phyloP scores from a whole-genome alignment of 1,284 basidiomycete genomes.

The Naganishia sp. region DNA sequence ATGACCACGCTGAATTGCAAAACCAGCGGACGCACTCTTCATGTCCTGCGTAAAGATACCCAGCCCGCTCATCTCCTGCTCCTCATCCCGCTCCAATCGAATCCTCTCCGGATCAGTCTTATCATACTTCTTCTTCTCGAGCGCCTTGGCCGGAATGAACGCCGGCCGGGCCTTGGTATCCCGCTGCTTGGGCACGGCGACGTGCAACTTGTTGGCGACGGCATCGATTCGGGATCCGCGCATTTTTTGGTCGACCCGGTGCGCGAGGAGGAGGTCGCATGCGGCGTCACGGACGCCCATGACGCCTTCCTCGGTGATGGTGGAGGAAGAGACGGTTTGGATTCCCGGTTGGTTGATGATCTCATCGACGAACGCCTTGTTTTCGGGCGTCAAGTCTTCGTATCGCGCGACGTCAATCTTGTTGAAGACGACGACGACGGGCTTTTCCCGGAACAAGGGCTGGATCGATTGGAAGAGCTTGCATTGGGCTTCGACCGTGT shows the following conservation, averaged over 20 bases:
- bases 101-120: slow-evolving; percentile 74
- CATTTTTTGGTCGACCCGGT: slow-evolving; percentile 88
- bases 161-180: slow-evolving; percentile 81
- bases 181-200: slow-evolving; percentile 80
- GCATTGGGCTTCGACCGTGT: slow-evolving; percentile 90
- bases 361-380: slow-evolving; percentile 76
- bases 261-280: slow-evolving; percentile 87
- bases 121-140: slow-evolving; percentile 77
- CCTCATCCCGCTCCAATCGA: slow-evolving; percentile 73
- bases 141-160: slow-evolving; percentile 80
- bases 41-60: slow-evolving; percentile 88
- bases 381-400: slow-evolving; percentile 73
- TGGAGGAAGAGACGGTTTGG: slow-evolving; percentile 72
- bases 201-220: slow-evolving; percentile 89
- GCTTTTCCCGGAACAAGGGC: slow-evolving; percentile 89
- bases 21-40: slow-evolving; percentile 63
- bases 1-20: slow-evolving; percentile 1
- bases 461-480: slow-evolving; percentile 98
- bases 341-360: slow-evolving; percentile 75
- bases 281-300: slow-evolving; percentile 91
- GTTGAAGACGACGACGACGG: slow-evolving; percentile 88
- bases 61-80: slow-evolving; percentile 68
- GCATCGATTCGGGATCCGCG: slow-evolving; percentile 89
- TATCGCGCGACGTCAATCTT: slow-evolving; percentile 89
- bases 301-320: slow-evolving; percentile 91